Evolutionary conservation across 768 basidiomycete species (phyloP).

Genomic region (Cystobasidium onofrii): DNA sequence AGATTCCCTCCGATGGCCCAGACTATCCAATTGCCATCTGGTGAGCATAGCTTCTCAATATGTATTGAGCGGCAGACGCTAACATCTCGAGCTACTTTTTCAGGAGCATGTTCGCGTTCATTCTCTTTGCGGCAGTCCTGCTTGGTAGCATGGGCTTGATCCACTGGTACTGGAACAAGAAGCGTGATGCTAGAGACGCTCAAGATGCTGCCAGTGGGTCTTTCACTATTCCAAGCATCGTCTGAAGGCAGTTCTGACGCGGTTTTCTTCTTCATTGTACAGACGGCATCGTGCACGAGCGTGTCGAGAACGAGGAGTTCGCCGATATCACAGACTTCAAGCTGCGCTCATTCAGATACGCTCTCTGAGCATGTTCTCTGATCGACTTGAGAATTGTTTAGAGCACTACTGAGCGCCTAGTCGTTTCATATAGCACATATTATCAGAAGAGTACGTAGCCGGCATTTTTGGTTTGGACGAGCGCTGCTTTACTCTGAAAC

Average conservation of each 20-base stretch:
- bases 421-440: no score
- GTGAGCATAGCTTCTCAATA: no score
- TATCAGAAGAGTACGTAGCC: no score
- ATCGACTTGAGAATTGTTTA: no score
- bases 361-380: neutral
- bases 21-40: neutral
- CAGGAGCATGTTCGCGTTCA: conserved; percentile 3
- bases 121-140: neutral
- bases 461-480: no score
- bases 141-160: neutral
- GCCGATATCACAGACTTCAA: conserved; percentile 33
- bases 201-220: neutral
- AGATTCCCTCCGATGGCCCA: neutral
- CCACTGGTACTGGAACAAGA: conserved; percentile 25
- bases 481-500: no score
- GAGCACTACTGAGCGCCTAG: no score
- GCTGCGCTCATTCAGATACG: conserved; percentile 33
- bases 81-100: neutral
- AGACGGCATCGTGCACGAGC: conserved; percentile 31
- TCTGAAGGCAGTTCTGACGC: no score
- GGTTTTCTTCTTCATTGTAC: neutral
- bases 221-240: neutral
- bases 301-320: conserved; percentile 35
- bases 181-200: conserved; percentile 17
- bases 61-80: conserved; percentile 3